phyloP scores from a whole-genome alignment of 805 yeast genomes.

The Hagleromyces aurorensis region DNA sequence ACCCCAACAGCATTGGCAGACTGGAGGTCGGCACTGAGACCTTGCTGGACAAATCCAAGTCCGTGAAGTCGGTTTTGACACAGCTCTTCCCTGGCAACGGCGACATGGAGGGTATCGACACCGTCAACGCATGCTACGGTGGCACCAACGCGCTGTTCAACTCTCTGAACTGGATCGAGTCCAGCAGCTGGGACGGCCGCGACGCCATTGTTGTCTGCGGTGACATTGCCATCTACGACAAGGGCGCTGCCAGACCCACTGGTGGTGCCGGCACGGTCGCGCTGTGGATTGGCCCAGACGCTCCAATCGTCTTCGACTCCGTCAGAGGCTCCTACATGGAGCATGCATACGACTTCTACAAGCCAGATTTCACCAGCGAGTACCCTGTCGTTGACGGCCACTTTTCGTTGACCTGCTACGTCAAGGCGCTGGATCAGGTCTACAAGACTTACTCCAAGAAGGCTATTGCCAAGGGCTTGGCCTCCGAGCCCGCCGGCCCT shows the following conservation, averaged over 20 bases:
- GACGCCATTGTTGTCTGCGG: constrained; percentile 96
- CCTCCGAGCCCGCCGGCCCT: constrained; percentile 37
- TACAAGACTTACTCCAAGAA: constrained; percentile 77
- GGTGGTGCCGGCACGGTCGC: constrained; percentile 99
- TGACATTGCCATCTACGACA: constrained; percentile 93
- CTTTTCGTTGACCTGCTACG: constrained; percentile 88
- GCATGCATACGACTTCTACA: constrained; percentile 96
- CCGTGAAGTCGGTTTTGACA: constrained; percentile 92
- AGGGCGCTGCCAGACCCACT: constrained; percentile 98
- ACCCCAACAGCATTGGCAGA: constrained; percentile 77
- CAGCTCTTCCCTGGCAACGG: constrained; percentile 83
- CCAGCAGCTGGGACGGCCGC: constrained; percentile 96
- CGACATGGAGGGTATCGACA: constrained; percentile 94
- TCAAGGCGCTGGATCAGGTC: constrained; percentile 83
- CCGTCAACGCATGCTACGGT: constrained; percentile 96
- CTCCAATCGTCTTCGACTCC: constrained; percentile 88
- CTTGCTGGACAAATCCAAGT: constrained; percentile 89
- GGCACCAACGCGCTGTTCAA: constrained; percentile 94
- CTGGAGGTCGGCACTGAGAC: constrained; percentile 99
- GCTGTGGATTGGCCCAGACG: constrained; percentile 90
- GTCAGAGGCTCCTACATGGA: constrained; percentile 91
- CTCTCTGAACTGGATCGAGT: constrained; percentile 92
- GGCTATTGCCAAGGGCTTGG: constrained; percentile 46
- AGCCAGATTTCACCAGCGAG: constrained; percentile 93
- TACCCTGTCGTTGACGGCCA: constrained; percentile 98